Conservation (phyloP, 2,329 filamentous ascomycete genomes). For the Trichoderma semiorbis region DNA sequence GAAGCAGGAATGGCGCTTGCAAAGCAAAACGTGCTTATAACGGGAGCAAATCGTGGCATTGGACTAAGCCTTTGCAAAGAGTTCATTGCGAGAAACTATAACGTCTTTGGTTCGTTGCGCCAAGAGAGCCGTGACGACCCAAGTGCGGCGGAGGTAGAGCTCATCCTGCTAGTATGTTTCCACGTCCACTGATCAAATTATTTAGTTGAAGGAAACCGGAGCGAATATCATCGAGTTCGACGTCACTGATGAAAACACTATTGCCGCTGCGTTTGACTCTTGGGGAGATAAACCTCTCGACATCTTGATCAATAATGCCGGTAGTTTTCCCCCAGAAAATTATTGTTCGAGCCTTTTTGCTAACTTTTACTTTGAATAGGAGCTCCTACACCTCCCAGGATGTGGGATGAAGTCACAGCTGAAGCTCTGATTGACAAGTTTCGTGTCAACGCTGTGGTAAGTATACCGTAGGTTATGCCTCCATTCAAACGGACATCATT, state of each 20-base stretch:
- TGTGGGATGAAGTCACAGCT: background rate
- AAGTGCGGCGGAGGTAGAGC: background rate
- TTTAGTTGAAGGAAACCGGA: background rate
- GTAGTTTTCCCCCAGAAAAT: background rate
- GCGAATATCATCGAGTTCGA: background rate
- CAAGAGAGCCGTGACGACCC: background rate
- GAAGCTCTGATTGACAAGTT: background rate
- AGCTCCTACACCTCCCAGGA: background rate
- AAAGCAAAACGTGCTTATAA: background rate
- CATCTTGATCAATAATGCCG: background rate
- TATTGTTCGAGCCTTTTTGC: rapidly evolving
- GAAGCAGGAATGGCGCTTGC: background rate
- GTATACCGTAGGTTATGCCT: background rate
- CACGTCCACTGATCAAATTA: background rate
- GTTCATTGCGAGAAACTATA: background rate
- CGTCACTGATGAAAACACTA: background rate
- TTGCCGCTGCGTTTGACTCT: background rate
- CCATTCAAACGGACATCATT: background rate
- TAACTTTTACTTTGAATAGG: background rate
- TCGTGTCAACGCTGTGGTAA: background rate
- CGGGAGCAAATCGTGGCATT: background rate
- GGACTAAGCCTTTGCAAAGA: background rate
- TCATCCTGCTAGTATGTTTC: background rate
- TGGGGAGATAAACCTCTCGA: background rate
- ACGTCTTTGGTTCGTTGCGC: background rate